phyloP scores from a whole-genome alignment of 2,329 filamentous ascomycete species.

The Epichloe sp. region DNA sequence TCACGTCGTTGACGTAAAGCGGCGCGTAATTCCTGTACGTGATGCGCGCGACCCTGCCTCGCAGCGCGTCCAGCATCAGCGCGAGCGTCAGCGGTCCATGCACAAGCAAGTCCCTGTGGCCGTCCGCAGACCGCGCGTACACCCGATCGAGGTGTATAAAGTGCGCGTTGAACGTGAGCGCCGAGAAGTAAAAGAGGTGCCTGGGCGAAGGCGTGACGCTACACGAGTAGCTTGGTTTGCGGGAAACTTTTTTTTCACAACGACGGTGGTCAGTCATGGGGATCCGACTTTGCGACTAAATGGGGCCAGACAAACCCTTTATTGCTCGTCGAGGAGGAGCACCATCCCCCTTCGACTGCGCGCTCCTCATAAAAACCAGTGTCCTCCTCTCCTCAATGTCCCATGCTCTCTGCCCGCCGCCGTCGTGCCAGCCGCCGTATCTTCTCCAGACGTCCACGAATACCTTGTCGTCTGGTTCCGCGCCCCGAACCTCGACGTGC shows the following conservation, averaged over 20 bases:
- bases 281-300: too few relatives aligned
- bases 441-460: constrained; percentile 38
- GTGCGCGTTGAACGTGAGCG: constrained; percentile 86
- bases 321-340: constrained; percentile 11
- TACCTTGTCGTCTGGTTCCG: constrained; percentile 27
- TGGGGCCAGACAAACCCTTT: constrained; percentile 11
- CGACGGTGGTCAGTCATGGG: too few relatives aligned
- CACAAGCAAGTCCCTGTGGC: constrained; percentile 62
- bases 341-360: not conserved
- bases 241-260: constrained; percentile 6
- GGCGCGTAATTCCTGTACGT: constrained; percentile 75
- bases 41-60: constrained; percentile 37
- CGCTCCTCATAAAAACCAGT: constrained; percentile 36
- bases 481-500: constrained; percentile 22
- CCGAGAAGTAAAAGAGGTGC: constrained; percentile 81
- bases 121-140: constrained; percentile 60
- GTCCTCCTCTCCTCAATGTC: constrained; percentile 34
- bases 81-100: constrained; percentile 76
- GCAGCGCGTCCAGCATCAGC: constrained; percentile 58
- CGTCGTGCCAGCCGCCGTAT: constrained; percentile 23
- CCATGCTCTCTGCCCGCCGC: constrained; percentile 8
- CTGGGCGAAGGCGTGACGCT: constrained; percentile 51
- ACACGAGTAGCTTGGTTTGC: constrained; percentile 27
- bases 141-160: constrained; percentile 70
- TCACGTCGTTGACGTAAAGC: constrained; percentile 58